These are phyloP conservation scores for Phytophthora tubulina DNA, from an alignment of 352 stramenopile species.

Conservation along the genomic window DNA sequence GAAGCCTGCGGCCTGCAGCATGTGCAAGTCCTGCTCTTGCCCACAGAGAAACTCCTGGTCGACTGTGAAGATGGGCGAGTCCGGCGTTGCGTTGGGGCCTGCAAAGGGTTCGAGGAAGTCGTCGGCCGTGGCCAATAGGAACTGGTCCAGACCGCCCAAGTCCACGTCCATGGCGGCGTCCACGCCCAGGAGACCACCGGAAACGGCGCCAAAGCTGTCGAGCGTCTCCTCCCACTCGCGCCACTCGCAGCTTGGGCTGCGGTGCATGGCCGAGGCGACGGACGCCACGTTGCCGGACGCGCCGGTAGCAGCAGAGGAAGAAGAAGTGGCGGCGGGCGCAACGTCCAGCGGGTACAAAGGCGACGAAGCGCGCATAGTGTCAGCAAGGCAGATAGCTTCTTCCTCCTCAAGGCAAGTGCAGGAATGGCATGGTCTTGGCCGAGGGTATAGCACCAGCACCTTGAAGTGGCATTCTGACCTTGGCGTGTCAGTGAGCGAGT, in stretches of 20 bases:
- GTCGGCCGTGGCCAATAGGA: constrained; percentile 63
- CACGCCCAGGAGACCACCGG: constrained; percentile 17
- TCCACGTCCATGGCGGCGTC: constrained; percentile 59
- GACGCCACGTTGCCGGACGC: background rate
- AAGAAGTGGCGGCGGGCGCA: constrained; percentile 12
- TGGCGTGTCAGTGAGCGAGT: constrained; percentile 3
- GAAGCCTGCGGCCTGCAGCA: constrained; percentile 32
- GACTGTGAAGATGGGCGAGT: constrained; percentile 42
- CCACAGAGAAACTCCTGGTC: constrained; percentile 38
- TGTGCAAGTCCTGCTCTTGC: constrained; percentile 41
- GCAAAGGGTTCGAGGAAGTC: constrained; percentile 70
- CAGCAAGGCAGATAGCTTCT: background rate
- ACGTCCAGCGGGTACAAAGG: constrained; percentile 33
- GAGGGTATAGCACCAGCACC: background rate
- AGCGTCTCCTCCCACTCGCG: constrained; percentile 53
- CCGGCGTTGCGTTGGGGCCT: constrained; percentile 30
- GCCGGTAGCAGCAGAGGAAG: constrained; percentile 22
- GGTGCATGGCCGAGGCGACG: constrained; percentile 22
- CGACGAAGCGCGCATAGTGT: constrained; percentile 36
- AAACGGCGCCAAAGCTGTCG: constrained; percentile 34
- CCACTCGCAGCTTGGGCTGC: constrained; percentile 52
- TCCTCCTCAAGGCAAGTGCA: constrained; percentile 15
- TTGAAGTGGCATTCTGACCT: constrained; percentile 14
- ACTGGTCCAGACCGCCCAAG: constrained; percentile 67
- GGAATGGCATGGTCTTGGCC: constrained; percentile 3